A percentile compares a stretch with the other conserved stretches of the same genome.
Conservation (phyloP, 495 filamentous ascomycete species). For the Immersiella caudata region DNA sequence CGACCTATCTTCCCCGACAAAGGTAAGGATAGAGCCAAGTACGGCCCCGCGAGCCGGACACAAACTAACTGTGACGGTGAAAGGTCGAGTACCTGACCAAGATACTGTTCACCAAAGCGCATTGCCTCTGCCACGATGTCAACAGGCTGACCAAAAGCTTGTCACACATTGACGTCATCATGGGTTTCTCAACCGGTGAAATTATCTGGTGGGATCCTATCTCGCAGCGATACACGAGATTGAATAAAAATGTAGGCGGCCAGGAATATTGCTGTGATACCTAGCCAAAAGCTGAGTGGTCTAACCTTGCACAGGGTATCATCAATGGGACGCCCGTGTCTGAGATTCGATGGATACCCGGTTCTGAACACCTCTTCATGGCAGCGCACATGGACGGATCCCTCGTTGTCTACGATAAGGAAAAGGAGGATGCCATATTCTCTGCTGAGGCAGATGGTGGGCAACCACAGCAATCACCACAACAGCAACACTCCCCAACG, state of each 20-base stretch:
- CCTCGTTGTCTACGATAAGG: slow-evolving; percentile 97
- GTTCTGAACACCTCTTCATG: slow-evolving; percentile 90
- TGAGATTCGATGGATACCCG: slow-evolving; percentile 89
- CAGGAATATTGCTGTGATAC: background rate
- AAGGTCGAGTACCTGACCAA: slow-evolving; percentile 88
- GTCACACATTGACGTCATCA: slow-evolving; percentile 83
- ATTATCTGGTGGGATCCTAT: slow-evolving; percentile 99
- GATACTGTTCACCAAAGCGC: slow-evolving; percentile 93
- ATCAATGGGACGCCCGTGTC: slow-evolving; percentile 85
- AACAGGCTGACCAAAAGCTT: slow-evolving; percentile 78
- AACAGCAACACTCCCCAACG: slow-evolving; percentile 11
- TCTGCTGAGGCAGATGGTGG: slow-evolving; percentile 50
- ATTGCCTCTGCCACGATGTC: slow-evolving; percentile 92
- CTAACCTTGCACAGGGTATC: slow-evolving; percentile 60
- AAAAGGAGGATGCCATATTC: slow-evolving; percentile 84
- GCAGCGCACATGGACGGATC: slow-evolving; percentile 92
- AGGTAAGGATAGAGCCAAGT: slow-evolving; percentile 42
- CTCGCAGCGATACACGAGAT: slow-evolving; percentile 89
- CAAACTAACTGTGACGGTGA: slow-evolving; percentile 31
- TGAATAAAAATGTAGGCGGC: slow-evolving; percentile 87
- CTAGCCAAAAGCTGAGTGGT: background rate
- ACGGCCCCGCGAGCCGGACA: too few species aligned
- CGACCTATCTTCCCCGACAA: slow-evolving; percentile 58
- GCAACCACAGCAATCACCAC: slow-evolving; percentile 13
- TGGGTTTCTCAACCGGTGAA: slow-evolving; percentile 94